Base-by-base conservation (phyloP, 306 rosid genomes). In the Hylodesmum podocarpum region DNA sequence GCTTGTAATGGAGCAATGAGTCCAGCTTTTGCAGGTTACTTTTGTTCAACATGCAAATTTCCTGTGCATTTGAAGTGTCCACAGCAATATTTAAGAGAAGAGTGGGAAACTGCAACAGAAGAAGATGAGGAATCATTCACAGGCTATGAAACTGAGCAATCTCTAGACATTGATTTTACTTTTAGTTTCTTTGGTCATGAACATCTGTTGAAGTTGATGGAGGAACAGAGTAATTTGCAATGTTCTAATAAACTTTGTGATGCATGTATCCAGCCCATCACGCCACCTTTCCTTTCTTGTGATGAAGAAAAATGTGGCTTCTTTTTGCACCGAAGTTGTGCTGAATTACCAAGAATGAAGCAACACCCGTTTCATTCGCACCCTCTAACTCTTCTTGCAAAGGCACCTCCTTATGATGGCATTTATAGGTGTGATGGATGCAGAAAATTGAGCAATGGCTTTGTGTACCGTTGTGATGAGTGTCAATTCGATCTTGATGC, bases 401-500 rank as follows among this genome's bases (percentile, higher is more conserved):
- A 64, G 29, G 70, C 70, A 18, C 70, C 70, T 28, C 2, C 6
- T 34, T 64, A 37, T 64, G 70, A 37, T 64, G 70, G 70, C 18
- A 64, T 64, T 64, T 64, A 36, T 5, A 64, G 46, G 70, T 64
- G 70, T 0, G 70, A 64, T 21, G 70, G 49, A 36, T 64, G 49
- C 49, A 64, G n/a, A 64, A 18, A 4, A 10, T 36, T 64, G 49
- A 64, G 49, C 49, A 64, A 64, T 19, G 70, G 70, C 7, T 64
- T 64, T 37, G 70, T 64, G 49, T 64, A 64, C 12, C 70, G 70
- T 19, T 64, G 70, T 19, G 70, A 18, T 2, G 31, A 10, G 70
- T 64, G 70, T 64, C 70, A 64, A 64, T 64, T 64, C 18, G 70
- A 64, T 29, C 70, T 64, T 19, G 70, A 64, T 37, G 49, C 37